Conservation (phyloP, 1,139 yeast species). For the Diutina sp. region DNA sequence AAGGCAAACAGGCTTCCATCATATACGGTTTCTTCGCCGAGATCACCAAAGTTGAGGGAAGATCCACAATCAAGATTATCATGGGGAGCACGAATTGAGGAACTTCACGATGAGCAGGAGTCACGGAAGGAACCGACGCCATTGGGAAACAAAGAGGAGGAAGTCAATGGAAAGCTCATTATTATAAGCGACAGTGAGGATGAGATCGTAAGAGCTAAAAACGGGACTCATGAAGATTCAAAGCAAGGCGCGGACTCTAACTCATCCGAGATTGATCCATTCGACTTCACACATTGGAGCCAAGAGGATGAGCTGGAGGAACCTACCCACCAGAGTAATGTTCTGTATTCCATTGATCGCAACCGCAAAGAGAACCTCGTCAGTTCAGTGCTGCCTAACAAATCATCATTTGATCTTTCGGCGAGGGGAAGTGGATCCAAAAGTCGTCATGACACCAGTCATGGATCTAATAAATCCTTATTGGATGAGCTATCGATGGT, state of each 20-base stretch:
- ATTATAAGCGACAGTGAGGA: neutral
- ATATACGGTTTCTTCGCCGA: neutral
- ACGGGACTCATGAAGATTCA: no score
- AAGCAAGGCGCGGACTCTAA: neutral
- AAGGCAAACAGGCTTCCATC: neutral
- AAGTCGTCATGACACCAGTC: neutral
- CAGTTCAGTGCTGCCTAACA: neutral
- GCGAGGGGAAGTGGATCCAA: neutral
- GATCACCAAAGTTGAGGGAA: neutral
- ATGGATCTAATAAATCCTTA: neutral
- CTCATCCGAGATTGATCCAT: neutral
- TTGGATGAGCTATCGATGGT: neutral
- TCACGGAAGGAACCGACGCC: neutral
- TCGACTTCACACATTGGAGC: neutral
- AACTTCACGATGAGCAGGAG: neutral
- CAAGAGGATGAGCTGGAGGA: neutral
- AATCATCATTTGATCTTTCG: neutral
- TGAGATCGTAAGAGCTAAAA: neutral
- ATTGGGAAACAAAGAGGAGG: neutral
- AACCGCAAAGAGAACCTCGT: neutral
- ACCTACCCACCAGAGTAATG: neutral
- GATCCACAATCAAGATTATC: neutral
- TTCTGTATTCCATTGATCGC: neutral
- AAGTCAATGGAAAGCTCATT: neutral
- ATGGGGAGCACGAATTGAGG: neutral